Evolutionary conservation across 495 filamentous ascomycete species (phyloP), one percentile per base, ranked within the genome.

Genomic region (Trichoderma parareesei): DNA sequence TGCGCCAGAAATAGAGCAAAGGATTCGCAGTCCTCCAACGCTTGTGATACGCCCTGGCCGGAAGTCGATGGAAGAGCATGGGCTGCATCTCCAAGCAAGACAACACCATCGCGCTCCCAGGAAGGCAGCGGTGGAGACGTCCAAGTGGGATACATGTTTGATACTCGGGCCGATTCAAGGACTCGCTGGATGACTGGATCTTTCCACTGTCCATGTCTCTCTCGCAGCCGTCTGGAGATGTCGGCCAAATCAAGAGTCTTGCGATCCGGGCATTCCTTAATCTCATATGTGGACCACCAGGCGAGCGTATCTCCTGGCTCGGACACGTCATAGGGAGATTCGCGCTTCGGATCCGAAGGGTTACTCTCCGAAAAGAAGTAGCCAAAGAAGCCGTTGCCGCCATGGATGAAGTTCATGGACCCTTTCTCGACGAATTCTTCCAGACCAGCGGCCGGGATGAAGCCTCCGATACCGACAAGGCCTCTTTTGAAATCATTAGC

Each of bases 381-480:
- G 7, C 84, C 84, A 68, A 87, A 86, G 74, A 86, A 85, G 1
- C 83, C 83, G 53, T 81, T 81, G 35, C 76, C 71, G 5, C 83
- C 81, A 64, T 82, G 79, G 8, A 77, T 71, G 61, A 87, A 77
- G 64, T 77, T 78, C 80, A 84, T 84, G 1, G 74, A 74, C n/a
- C 79, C 78, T 5, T 71, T 65, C n/a, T 67, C 65, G 16, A 71
- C 66, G 3, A 68, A 67, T 35, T 61, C 60, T 20, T 13, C 41
- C 64, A 62, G 2, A 67, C 55, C 38, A 74, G 69, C 20, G 73
- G 69, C 0, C 67, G 68, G 5, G 48, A 84, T 70, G 64, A 87
- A 83, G 42, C 83, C 83, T 27, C 84, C 83, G 7, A 85, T 73
- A 3, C 82, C 82, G 37, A 61, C 72, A 49, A 81, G 73, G 63